Evolutionary conservation across 2,329 filamentous ascomycete genomes (phyloP).

Genomic region (Hymenoscyphus repandus): DNA sequence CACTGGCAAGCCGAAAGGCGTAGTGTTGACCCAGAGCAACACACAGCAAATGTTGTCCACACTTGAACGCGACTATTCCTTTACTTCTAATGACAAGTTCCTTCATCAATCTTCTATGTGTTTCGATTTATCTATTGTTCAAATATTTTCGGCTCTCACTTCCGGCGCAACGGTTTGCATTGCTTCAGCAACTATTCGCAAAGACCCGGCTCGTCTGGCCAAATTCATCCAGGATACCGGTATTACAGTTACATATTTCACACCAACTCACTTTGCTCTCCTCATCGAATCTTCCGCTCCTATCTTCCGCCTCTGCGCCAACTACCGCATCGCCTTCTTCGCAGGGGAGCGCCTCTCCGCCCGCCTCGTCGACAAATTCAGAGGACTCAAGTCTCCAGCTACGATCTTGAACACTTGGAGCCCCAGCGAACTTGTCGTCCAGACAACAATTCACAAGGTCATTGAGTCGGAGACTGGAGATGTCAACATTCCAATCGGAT

Average conservation of each 20-base stretch:
- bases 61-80: not conserved
- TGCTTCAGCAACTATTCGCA: not conserved
- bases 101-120: conserved; percentile 1
- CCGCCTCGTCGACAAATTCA: not conserved
- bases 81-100: conserved; percentile 1
- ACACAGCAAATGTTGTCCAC: conserved; percentile 2
- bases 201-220: not conserved
- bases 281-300: not conserved
- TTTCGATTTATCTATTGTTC: conserved; percentile 1
- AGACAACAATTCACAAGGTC: not conserved
- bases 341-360: not conserved
- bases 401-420: conserved; percentile 1
- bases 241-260: conserved; percentile 1
- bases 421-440: not conserved
- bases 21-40: not conserved
- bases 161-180: conserved; percentile 2
- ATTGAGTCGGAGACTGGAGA: not conserved
- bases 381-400: not conserved
- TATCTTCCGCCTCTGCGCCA: not conserved
- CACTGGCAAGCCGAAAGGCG: conserved; percentile 3
- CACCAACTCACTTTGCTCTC: not conserved
- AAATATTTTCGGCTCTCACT: conserved; percentile 2
- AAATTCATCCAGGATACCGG: not conserved
- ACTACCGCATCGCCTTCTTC: not conserved
- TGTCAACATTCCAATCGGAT: conserved; percentile 4